Evolutionary conservation across 2,329 filamentous ascomycete genomes (phyloP), one percentile per base, ranked within the genome.

Genomic region (Simplicillium aogashimaense): DNA sequence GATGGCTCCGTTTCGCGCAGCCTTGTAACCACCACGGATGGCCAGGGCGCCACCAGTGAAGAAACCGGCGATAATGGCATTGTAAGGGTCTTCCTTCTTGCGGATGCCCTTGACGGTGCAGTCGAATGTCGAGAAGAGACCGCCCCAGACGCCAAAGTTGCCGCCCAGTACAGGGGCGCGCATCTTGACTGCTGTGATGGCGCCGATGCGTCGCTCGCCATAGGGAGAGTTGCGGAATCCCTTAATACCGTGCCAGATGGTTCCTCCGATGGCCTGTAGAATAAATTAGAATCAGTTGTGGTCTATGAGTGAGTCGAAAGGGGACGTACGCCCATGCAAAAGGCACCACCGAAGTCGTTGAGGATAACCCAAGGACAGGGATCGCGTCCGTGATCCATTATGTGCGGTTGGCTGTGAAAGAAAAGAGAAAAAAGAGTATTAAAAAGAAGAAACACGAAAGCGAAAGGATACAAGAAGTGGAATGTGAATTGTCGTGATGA

Each of bases 91-190:
- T 64, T 98, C 92, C 81, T 95, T 97, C 74, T 92, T 86, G 49
- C 88, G 73, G 42, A 90, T 70, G 43, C 90, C 90, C 74, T 97
- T 98, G 46, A 95, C 85, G 16, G 89, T 85, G 70, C 92, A 98
- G 68, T 98, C 92, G 57, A 90, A 97, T 46, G 87, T 94, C 53
- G 81, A 87, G 73, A 97, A 97, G 43, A 97, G 70, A 50, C 92
- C 92, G 59, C 92, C 90, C 90, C 92, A 97, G 42, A 94, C 87
- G 54, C 90, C 90, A 55, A 97, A 98, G 72, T 98, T 98, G 56
- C 92, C 92, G 57, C 92, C 92, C 36, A 97, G 76, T 29, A 97
- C 90, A 3, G 92, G 92, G 33, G 92, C 92, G 59, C 92, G 84
- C 59, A 92, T 89, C 74, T 98, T 98, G 67, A 98, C 88, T 45